These are phyloP conservation scores for Phytophthora capsici DNA, from an alignment of 352 stramenopile species.

Conservation along the genomic window DNA sequence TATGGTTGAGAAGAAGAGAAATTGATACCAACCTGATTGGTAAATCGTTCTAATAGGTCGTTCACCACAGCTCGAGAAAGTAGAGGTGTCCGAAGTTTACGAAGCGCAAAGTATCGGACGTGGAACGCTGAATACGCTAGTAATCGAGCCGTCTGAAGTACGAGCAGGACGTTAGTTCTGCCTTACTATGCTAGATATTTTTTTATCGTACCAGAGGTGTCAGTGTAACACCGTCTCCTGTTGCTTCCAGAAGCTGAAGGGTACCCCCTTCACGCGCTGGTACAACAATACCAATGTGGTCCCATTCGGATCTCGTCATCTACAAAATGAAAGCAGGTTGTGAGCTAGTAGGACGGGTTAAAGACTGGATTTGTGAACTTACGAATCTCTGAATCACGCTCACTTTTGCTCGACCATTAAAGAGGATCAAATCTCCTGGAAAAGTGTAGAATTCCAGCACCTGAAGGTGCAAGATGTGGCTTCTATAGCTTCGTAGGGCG, in stretches of 20 bases:
- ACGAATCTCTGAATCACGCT: conserved; percentile 61
- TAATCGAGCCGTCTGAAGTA: conserved; percentile 23
- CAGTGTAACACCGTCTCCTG: conserved; percentile 64
- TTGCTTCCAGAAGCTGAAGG: conserved; percentile 66
- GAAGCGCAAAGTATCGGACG: conserved; percentile 52
- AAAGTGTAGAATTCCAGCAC: conserved; percentile 60
- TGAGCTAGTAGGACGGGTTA: not conserved
- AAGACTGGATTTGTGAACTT: conserved; percentile 1
- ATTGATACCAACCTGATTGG: conserved; percentile 28
- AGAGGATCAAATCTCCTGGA: conserved; percentile 64
- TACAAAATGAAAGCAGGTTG: conserved; percentile 5
- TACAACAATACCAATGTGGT: conserved; percentile 67
- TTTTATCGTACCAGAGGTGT: conserved; percentile 57
- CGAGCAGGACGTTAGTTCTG: not conserved
- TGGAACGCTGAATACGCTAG: conserved; percentile 48
- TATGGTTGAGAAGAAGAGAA: not conserved
- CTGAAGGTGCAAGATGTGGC: conserved; percentile 66
- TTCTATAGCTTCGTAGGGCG: conserved; percentile 31
- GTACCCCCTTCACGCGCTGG: conserved; percentile 14
- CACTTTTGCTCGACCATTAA: conserved; percentile 54
- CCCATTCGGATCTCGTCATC: conserved; percentile 71
- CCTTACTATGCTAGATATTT: too few species aligned
- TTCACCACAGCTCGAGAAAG: conserved; percentile 47
- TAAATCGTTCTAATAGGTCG: conserved; percentile 58
- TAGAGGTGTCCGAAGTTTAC: conserved; percentile 60